Conservation (phyloP, 78 protist genomes). For the Chrysochromulina tobinii region DNA sequence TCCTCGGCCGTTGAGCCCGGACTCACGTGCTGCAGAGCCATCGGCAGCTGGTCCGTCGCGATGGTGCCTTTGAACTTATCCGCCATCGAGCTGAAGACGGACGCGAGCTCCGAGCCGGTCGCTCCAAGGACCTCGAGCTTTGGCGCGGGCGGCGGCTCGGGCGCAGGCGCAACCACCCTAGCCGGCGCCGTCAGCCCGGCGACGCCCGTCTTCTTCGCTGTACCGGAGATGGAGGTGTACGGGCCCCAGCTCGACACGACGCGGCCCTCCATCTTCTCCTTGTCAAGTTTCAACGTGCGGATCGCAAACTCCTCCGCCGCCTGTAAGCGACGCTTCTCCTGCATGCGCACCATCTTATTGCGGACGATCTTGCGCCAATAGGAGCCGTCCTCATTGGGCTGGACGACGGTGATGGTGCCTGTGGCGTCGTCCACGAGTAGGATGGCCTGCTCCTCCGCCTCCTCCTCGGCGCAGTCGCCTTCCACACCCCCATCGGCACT, state of each 20-base stretch:
- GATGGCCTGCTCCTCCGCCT: background rate
- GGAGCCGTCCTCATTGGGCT: constrained; percentile 47
- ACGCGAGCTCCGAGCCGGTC: too few relatives aligned
- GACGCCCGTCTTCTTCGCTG: constrained; percentile 25
- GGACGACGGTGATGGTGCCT: constrained; percentile 4
- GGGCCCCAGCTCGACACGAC: constrained; percentile 38
- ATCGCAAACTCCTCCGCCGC: constrained; percentile 15
- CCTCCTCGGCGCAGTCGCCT: constrained; percentile 4
- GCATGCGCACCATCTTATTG: constrained; percentile 34
- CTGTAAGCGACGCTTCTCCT: constrained; percentile 27
- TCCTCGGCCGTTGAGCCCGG: too few relatives aligned
- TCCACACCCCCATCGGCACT: background rate
- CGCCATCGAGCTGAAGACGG: too few relatives aligned
- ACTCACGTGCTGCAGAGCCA: too few relatives aligned
- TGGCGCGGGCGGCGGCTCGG: background rate
- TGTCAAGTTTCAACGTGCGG: background rate
- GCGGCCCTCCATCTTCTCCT: background rate
- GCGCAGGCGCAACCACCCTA: background rate
- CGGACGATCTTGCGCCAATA: constrained; percentile 44
- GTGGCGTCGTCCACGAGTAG: background rate
- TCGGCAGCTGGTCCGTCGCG: too few relatives aligned
- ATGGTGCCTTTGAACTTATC: too few relatives aligned
- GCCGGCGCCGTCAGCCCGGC: constrained; percentile 18
- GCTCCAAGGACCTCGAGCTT: too few relatives aligned
- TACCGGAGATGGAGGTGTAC: constrained; percentile 7